Percentiles rank a stretch among this genome's conserved stretches.
These are phyloP conservation scores for Rutstroemia sp. DNA, from an alignment of 2,329 filamentous ascomycete genomes.

Conservation along the genomic window DNA sequence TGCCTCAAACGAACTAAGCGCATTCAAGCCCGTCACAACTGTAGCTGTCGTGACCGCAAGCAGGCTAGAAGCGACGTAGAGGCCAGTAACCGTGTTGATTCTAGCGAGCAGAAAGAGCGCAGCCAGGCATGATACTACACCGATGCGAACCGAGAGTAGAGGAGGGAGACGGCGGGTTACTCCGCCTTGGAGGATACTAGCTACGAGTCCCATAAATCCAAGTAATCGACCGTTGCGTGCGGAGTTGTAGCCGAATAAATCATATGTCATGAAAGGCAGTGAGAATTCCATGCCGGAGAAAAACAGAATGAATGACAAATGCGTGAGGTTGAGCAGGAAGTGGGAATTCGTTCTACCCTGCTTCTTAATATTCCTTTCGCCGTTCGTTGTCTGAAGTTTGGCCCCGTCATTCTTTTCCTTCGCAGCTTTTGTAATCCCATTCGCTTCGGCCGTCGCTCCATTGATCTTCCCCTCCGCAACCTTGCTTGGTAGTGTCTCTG, in stretches of 20 bases:
- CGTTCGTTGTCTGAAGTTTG: conserved; percentile 23
- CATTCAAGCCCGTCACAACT: conserved; percentile 89
- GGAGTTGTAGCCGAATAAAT: conserved; percentile 77
- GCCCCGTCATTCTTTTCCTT: conserved; percentile 10
- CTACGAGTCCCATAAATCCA: conserved; percentile 84
- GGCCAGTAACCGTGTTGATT: conserved; percentile 56
- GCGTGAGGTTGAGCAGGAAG: conserved; percentile 70
- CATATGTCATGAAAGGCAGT: conserved; percentile 93
- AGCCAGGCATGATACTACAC: conserved; percentile 66
- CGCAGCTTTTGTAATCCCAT: background rate
- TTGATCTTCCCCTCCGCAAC: conserved; percentile 29
- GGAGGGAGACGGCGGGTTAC: conserved; percentile 80
- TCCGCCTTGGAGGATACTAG: conserved; percentile 88
- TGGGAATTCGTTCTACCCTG: conserved; percentile 65
- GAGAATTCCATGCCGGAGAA: conserved; percentile 99
- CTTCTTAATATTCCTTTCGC: conserved; percentile 18
- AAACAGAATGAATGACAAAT: conserved; percentile 88
- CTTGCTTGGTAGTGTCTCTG: conserved; percentile 72
- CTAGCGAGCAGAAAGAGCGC: conserved; percentile 75
- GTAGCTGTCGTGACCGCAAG: conserved; percentile 88
- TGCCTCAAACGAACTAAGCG: conserved; percentile 85
- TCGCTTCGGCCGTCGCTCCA: conserved; percentile 20
- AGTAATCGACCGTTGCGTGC: conserved; percentile 77
- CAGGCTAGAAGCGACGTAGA: conserved; percentile 78
- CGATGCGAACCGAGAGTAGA: conserved; percentile 69